Conservation (phyloP, 768 basidiomycete genomes). For the Leucocoprinus birnbaumii region DNA sequence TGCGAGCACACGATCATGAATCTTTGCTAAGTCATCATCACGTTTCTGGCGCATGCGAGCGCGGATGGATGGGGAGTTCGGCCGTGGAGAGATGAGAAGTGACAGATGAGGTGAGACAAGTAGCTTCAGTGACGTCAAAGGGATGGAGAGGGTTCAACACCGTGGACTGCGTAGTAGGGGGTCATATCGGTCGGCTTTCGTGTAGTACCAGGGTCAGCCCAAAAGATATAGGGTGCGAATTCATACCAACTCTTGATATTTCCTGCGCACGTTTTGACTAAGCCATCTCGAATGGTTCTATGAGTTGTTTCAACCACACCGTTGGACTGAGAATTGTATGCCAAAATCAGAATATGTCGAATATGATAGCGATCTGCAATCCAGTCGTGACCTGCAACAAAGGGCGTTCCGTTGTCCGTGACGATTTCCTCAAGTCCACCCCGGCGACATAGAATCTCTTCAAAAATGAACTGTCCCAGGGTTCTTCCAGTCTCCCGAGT, state of each 20-base stretch:
- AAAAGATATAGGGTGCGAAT: slow-evolving; percentile 19
- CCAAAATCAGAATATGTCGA: slow-evolving; percentile 30
- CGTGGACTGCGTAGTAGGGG: slow-evolving; percentile 26
- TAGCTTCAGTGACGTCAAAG: slow-evolving; percentile 21
- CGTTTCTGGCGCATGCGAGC: slow-evolving; percentile 16
- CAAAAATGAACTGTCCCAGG: slow-evolving; percentile 18
- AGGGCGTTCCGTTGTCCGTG: slow-evolving; percentile 33
- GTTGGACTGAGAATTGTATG: slow-evolving; percentile 23
- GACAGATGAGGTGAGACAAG: slow-evolving; percentile 13
- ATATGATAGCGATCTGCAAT: slow-evolving; percentile 21
- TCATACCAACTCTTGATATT: slow-evolving; percentile 25
- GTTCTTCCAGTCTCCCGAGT: slow-evolving; percentile 23
- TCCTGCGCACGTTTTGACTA: slow-evolving; percentile 23
- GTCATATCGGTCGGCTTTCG: slow-evolving; percentile 23
- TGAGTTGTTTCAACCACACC: slow-evolving; percentile 27
- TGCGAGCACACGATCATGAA: slow-evolving; percentile 11
- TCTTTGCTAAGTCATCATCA: slow-evolving; percentile 10
- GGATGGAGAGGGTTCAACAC: slow-evolving; percentile 23
- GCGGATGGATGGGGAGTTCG: slow-evolving; percentile 13
- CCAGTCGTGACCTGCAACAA: slow-evolving; percentile 21
- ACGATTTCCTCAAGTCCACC: slow-evolving; percentile 33
- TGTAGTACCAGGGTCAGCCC: slow-evolving; percentile 28
- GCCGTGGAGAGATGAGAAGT: slow-evolving; percentile 2
- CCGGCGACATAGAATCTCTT: slow-evolving; percentile 21
- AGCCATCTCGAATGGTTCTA: slow-evolving; percentile 16